Evolutionary conservation across 2,329 filamentous ascomycete species (phyloP), one percentile per base, ranked within the genome.

Genomic region (Fusarium sp.): DNA sequence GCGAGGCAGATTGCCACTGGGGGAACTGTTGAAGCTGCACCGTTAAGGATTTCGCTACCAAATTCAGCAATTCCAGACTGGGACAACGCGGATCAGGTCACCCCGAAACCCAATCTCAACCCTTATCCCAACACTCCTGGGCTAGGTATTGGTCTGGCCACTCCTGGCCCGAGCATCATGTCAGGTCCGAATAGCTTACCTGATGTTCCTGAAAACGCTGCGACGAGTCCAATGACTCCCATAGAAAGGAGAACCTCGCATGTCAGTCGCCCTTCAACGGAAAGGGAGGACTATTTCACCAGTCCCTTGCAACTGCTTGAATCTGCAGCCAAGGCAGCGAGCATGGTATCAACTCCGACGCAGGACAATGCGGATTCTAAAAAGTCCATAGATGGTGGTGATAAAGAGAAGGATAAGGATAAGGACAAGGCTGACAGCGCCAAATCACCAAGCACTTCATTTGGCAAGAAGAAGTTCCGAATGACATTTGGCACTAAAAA

Each of bases 401-500:
- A 73, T 17, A 68, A 68, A 54, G 81, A 88, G 58, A 84, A 82
- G 69, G 82, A 83, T 0, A 81, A 80, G 61, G 78, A 79, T 6
- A 81, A 80, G 67, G 80, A 82, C 5, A 83, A 82, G 69, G 77
- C 81, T 28, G 79, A 82, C 20, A 89, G 83, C 55, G 80, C 83
- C 14, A 91, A 92, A 70, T 80, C 83, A 3, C 81, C 82, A 6
- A 81, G 83, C 55, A 89, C 86, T 3, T 82, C 93, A 7, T 96
- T 97, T 76, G 89, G 91, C 42, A 96, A 94, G 80, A 96, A 95
- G 79, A 96, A 95, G 80, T 94, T 97, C 77, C 89, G 91, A 46
- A 91, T 92, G 87, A 89, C 90, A 1, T 94, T 95, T 73, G 89
- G 90, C 69, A 91, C 90, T 73, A 97, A 96, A 82, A 97, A 97